phyloP scores from a whole-genome alignment of 495 filamentous ascomycete genomes.

The Neurospora cerealis region DNA sequence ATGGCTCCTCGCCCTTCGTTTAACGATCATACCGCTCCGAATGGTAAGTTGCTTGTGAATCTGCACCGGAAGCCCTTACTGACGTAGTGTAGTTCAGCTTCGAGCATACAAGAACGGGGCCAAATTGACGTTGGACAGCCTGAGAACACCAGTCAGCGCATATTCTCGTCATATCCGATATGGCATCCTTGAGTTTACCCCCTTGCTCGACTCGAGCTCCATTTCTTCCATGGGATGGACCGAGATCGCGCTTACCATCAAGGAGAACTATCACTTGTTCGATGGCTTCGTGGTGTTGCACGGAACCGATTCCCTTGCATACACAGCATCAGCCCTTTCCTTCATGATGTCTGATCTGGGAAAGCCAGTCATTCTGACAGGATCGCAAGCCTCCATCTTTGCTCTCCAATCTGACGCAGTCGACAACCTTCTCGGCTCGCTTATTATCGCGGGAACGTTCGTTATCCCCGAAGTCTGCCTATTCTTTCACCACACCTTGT shows the following conservation, averaged over 20 bases:
- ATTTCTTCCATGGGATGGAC: slow-evolving; percentile 89
- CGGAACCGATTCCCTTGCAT: slow-evolving; percentile 87
- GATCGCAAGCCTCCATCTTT: slow-evolving; percentile 86
- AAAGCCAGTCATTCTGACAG: slow-evolving; percentile 86
- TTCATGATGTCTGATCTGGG: slow-evolving; percentile 92
- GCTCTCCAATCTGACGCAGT: slow-evolving; percentile 89
- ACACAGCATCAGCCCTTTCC: slow-evolving; percentile 82
- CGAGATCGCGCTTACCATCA: slow-evolving; percentile 61
- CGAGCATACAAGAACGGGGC: slow-evolving; percentile 31
- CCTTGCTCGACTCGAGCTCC: slow-evolving; percentile 82
- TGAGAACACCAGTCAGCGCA: slow-evolving; percentile 71
- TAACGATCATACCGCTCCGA: slow-evolving; percentile 61
- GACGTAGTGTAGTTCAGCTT: slow-evolving; percentile 19
- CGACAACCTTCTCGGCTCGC: slow-evolving; percentile 86
- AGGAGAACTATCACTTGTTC: slow-evolving; percentile 78
- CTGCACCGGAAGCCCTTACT: not conserved
- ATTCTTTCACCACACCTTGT: slow-evolving; percentile 92
- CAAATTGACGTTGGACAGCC: slow-evolving; percentile 36
- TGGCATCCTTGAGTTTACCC: slow-evolving; percentile 74
- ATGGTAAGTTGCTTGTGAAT: slow-evolving; percentile 3
- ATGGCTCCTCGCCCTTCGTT: slow-evolving; percentile 79
- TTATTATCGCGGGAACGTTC: slow-evolving; percentile 93
- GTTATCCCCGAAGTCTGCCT: slow-evolving; percentile 93
- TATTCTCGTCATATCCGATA: slow-evolving; percentile 81
- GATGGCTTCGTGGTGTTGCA: slow-evolving; percentile 96